Base-by-base conservation (phyloP, 129 eudicot species). In the Flaveria trinervia region DNA sequence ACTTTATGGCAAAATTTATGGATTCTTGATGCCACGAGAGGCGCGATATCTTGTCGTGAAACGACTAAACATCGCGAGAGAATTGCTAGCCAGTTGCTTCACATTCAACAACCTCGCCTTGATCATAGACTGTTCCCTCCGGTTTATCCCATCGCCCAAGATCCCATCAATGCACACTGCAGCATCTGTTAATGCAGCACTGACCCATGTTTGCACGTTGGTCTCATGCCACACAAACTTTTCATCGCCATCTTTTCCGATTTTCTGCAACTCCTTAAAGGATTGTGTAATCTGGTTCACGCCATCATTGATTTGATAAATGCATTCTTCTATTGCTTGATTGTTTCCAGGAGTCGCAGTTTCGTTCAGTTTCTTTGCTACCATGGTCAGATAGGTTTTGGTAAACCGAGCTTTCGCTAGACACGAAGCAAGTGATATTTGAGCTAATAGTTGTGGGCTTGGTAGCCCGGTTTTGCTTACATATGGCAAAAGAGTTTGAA, bases 101-200 rank as follows among this genome's bases (percentile, higher is more conserved):
- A 86, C 77, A 66, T 85, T 85, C 43, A 75, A 67, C 11, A 85
- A 73, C 82, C 68, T 65, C 5, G 89, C 86, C 43, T 71, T 82
- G 23, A 85, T 79, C 50, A 45, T 45, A 2, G 12, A 14, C 50
- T 59, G 18, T n/a, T 56, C 56, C 20, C n/a, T 73, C 30, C 7
- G 0, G 36, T 6, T 3, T 18, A 48, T 12, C 52, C 16, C 54
- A 12, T 49, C 54, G 4, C 50, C 13, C 1, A 76, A 74, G 44
- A 92, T 69, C 61, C 85, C 91, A 22, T 87, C 91, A 6, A 89
- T 52, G 71, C 97, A 92, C 0, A 75, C 50, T 23, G 82, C 77
- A 14, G 88, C 80, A 52, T 89, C 96, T 0, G 97, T 85, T 3
- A 87, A 72, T 25, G 93, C 97, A 25, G 97, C 87, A 60, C 97